Conservation (phyloP, 345 rosid species). For the Moricandia moricandioides region DNA sequence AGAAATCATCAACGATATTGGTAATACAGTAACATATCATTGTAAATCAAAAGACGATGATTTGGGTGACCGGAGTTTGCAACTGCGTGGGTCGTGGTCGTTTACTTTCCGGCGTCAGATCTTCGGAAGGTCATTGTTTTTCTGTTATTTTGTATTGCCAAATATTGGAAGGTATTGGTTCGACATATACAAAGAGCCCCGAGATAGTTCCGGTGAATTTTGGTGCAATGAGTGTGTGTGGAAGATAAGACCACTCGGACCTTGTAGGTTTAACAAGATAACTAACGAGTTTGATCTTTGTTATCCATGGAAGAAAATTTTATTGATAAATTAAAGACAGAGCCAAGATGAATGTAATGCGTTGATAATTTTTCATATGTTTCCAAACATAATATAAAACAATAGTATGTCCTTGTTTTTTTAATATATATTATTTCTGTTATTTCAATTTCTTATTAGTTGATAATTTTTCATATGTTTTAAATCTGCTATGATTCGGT, state of each 20-base stretch:
- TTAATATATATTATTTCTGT: too few species aligned
- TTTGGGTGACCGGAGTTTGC: not conserved
- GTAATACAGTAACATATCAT: not conserved
- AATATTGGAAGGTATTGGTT: not conserved
- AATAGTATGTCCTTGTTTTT: too few species aligned
- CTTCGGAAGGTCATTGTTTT: not conserved
- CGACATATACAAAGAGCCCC: slow-evolving; percentile 4
- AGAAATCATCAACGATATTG: slow-evolving; percentile 17
- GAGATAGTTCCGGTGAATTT: not conserved
- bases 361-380: too few species aligned
- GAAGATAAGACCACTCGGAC: slow-evolving; percentile 21
- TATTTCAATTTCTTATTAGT: too few species aligned
- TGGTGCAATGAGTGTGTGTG: slow-evolving; percentile 9
- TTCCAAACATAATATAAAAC: too few species aligned
- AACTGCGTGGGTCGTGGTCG: not conserved
- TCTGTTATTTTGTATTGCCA: not conserved
- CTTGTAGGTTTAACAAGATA: not conserved
- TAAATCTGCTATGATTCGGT: too few species aligned
- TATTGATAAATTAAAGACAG: too few species aligned
- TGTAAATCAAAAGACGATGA: slow-evolving; percentile 27
- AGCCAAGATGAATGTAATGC: too few species aligned
- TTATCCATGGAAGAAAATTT: slow-evolving; percentile 22
- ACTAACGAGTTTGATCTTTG: slow-evolving; percentile 14
- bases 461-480: too few species aligned
- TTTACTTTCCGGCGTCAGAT: not conserved